A percentile compares a stretch with the other conserved stretches of the same genome.
Evolutionary conservation across 352 stramenopile species (phyloP).

Genomic region (Globisporangium cystogenes): DNA sequence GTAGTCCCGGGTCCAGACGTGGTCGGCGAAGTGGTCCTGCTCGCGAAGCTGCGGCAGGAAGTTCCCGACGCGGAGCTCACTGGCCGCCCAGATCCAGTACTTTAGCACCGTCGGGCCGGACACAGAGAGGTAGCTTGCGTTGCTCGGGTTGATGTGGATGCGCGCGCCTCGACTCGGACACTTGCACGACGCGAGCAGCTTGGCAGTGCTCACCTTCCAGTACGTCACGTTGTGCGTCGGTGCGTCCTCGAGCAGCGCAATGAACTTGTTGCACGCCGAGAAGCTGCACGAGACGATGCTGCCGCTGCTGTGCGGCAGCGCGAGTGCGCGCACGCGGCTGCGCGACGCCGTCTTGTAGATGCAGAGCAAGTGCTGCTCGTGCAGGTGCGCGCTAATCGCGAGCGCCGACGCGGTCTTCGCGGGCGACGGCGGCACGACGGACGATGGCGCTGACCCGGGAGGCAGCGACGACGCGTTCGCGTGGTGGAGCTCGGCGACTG

Average conservation of each 20-base stretch:
- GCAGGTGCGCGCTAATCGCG: slow-evolving; percentile 9
- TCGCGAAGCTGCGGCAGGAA: slow-evolving; percentile 68
- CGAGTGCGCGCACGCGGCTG: slow-evolving; percentile 35
- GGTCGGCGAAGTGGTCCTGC: slow-evolving; percentile 82
- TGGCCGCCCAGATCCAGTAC: slow-evolving; percentile 74
- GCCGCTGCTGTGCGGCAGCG: slow-evolving; percentile 40
- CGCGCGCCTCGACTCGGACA: slow-evolving; percentile 57
- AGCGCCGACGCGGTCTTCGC: slow-evolving; percentile 9
- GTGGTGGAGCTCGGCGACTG: slow-evolving; percentile 54
- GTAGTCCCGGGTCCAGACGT: slow-evolving; percentile 68
- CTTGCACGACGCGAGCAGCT: slow-evolving; percentile 63
- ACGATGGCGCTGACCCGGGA: not conserved
- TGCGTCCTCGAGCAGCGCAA: slow-evolving; percentile 65
- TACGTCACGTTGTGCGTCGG: slow-evolving; percentile 69
- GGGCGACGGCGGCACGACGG: not conserved
- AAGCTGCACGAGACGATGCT: slow-evolving; percentile 67
- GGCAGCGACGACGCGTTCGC: slow-evolving; percentile 11
- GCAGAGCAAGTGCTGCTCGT: slow-evolving; percentile 36
- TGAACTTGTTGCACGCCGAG: slow-evolving; percentile 70
- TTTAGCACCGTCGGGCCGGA: slow-evolving; percentile 74
- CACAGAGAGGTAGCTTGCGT: slow-evolving; percentile 67
- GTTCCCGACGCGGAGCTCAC: slow-evolving; percentile 73
- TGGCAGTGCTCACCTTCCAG: slow-evolving; percentile 77
- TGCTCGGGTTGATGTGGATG: slow-evolving; percentile 67
- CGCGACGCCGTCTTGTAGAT: slow-evolving; percentile 59